These are phyloP conservation scores for Botryotinia narcissicola DNA, from an alignment of 2,329 filamentous ascomycete genomes.

Conservation along the genomic window DNA sequence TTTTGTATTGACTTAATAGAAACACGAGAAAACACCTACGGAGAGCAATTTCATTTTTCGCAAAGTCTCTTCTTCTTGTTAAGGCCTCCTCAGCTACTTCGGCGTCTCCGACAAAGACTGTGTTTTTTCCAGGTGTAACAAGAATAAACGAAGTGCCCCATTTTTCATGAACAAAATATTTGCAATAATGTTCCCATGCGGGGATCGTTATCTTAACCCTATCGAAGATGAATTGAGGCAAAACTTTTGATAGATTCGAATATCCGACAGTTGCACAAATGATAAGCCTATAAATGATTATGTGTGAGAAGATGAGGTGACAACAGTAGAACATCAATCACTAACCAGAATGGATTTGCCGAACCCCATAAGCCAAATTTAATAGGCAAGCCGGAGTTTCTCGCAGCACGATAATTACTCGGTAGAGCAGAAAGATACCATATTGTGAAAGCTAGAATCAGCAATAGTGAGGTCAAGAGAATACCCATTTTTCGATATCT, in stretches of 20 bases:
- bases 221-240: conserved; percentile 22
- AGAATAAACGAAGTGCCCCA: conserved; percentile 22
- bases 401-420: conserved; percentile 19
- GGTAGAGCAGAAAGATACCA: conserved; percentile 15
- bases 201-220: conserved; percentile 22
- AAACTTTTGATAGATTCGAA: conserved; percentile 2
- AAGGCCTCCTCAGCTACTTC: conserved; percentile 22
- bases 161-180: conserved; percentile 21
- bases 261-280: conserved; percentile 13
- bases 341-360: conserved; percentile 19
- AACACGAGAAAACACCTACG: neutral
- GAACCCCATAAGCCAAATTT: conserved; percentile 20
- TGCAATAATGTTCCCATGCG: conserved; percentile 23
- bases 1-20: neutral
- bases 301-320: neutral
- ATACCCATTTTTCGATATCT: neutral
- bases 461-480: neutral
- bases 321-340: neutral
- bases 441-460: neutral
- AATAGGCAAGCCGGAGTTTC: conserved; percentile 23
- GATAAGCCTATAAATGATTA: conserved; percentile 7
- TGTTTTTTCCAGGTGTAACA: conserved; percentile 19
- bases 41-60: conserved; percentile 18
- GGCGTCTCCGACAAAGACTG: conserved; percentile 20
- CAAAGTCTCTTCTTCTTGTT: conserved; percentile 21